These are phyloP conservation scores for Linum usitatissimum DNA, from an alignment of 345 rosid species.

Conservation along the genomic window DNA sequence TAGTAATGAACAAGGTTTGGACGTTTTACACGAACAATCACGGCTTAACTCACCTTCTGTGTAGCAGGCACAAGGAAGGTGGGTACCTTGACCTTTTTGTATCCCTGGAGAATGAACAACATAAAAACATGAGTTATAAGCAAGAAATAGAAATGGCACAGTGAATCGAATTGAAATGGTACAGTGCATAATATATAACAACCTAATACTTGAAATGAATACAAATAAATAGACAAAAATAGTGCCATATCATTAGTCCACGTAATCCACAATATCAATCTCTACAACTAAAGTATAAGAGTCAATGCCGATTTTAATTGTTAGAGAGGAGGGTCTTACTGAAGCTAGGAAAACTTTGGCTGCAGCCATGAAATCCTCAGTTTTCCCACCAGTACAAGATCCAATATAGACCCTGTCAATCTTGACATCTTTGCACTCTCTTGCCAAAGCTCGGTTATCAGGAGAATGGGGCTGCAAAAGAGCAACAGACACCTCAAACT, in stretches of 20 bases:
- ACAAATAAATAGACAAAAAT: too few species aligned
- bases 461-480: conserved; percentile 92
- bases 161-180: neutral
- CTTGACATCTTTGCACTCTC: conserved; percentile 98
- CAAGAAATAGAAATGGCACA: neutral
- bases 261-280: too few species aligned
- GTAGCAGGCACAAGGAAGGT: conserved; percentile 97
- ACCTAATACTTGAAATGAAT: too few species aligned
- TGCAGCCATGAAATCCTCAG: conserved; percentile 88
- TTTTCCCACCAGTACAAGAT: conserved; percentile 97
- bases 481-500: conserved; percentile 11
- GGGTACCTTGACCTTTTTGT: conserved; percentile 76
- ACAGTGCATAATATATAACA: too few species aligned
- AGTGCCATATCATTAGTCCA: too few species aligned
- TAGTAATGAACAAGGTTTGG: neutral
- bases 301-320: neutral
- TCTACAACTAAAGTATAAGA: too few species aligned
- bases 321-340: conserved; percentile 30
- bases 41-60: conserved; percentile 48
- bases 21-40: neutral
- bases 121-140: conserved; percentile 1
- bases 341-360: conserved; percentile 81
- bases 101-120: conserved; percentile 39
- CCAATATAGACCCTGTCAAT: conserved; percentile 96
- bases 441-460: conserved; percentile 88